These are phyloP conservation scores for Kokia cookei DNA, from an alignment of 441 rosid genomes.

Conservation along the genomic window DNA sequence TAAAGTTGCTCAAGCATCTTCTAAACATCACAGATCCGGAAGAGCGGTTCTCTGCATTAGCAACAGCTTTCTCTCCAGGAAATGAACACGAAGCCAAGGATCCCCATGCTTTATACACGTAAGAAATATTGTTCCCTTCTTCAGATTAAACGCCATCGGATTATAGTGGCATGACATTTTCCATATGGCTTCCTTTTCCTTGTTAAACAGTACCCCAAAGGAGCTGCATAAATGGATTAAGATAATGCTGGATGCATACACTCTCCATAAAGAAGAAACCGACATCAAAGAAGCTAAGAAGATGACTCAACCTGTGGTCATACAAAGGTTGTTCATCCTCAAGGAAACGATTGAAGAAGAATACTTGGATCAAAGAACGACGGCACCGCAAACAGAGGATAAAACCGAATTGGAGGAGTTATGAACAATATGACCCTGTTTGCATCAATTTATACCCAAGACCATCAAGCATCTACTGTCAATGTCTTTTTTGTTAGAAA, in stretches of 20 bases:
- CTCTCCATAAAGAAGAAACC: slow-evolving; percentile 72
- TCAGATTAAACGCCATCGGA: neutral
- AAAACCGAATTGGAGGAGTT: slow-evolving; percentile 26
- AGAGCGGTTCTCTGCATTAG: slow-evolving; percentile 87
- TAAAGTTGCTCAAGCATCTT: slow-evolving; percentile 73
- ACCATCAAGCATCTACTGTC: neutral
- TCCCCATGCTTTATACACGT: slow-evolving; percentile 79
- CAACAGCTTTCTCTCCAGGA: slow-evolving; percentile 80
- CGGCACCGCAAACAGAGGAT: slow-evolving; percentile 23
- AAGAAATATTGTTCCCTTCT: slow-evolving; percentile 20
- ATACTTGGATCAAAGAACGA: slow-evolving; percentile 47
- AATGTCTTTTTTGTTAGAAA: neutral
- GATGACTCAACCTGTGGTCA: slow-evolving; percentile 75
- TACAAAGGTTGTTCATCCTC: slow-evolving; percentile 76
- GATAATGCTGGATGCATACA: slow-evolving; percentile 82
- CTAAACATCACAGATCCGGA: slow-evolving; percentile 88
- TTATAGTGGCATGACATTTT: neutral
- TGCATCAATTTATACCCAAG: neutral
- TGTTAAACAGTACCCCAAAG: slow-evolving; percentile 60
- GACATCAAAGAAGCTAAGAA: slow-evolving; percentile 79
- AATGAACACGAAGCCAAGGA: slow-evolving; percentile 64
- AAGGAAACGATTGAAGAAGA: slow-evolving; percentile 83
- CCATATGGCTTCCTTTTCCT: neutral
- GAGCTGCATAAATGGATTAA: slow-evolving; percentile 93
- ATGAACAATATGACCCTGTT: neutral